Evolutionary conservation across 371 early-diverging fungal species (phyloP).

Genomic region (Syncephalastrum contaminatum): DNA sequence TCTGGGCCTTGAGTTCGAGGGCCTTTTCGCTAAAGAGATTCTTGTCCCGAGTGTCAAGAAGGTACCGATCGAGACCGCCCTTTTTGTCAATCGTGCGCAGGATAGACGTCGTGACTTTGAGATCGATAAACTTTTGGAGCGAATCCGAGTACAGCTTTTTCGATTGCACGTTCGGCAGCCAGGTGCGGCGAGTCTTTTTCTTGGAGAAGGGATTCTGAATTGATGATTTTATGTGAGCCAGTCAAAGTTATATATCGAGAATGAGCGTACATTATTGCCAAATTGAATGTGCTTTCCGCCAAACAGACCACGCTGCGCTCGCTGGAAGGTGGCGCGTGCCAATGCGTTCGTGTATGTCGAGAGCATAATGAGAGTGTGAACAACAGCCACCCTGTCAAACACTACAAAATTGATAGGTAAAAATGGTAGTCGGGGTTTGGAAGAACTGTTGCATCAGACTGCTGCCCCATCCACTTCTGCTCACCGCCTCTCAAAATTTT

Average conservation of each 20-base stretch:
- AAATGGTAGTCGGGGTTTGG: no score
- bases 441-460: no score
- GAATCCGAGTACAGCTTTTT: constrained; percentile 70
- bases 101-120: constrained; percentile 72
- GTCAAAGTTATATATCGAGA: neutral
- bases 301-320: constrained; percentile 63
- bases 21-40: constrained; percentile 61
- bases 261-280: constrained; percentile 69
- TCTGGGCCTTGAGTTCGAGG: constrained; percentile 39
- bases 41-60: constrained; percentile 69
- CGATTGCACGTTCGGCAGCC: constrained; percentile 81
- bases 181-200: constrained; percentile 76
- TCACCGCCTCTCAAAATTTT: no score
- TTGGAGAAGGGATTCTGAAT: constrained; percentile 63
- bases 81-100: constrained; percentile 84
- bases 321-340: constrained; percentile 63
- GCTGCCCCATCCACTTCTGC: no score
- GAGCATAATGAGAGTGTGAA: constrained; percentile 21
- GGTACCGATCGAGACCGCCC: constrained; percentile 81
- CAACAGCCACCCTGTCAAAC: no score
- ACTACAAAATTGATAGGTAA: no score
- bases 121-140: constrained; percentile 53
- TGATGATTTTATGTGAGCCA: neutral
- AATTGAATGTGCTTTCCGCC: constrained; percentile 72
- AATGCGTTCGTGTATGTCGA: constrained; percentile 50